These are phyloP conservation scores for Graphium sp. DNA, from an alignment of 2,329 filamentous ascomycete species.

Conservation along the genomic window DNA sequence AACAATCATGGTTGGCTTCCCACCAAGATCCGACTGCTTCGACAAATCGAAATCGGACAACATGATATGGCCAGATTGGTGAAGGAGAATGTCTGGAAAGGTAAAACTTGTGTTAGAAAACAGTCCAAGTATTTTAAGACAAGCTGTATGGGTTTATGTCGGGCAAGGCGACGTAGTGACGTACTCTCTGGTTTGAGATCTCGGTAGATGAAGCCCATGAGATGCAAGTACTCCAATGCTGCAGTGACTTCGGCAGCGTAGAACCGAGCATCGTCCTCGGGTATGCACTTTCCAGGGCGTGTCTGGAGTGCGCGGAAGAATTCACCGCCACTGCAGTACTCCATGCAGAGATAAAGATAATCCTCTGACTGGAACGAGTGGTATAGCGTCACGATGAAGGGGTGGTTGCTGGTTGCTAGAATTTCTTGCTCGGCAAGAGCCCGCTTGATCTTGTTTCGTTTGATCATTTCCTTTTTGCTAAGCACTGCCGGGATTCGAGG, in stretches of 20 bases:
- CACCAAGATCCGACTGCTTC: conserved; percentile 91
- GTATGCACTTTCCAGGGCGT: conserved; percentile 89
- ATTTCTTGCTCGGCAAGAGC: conserved; percentile 97
- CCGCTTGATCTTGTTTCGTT: conserved; percentile 99
- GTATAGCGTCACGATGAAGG: conserved; percentile 96
- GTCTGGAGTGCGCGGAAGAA: conserved; percentile 97
- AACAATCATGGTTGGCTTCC: conserved; percentile 95
- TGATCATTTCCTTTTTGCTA: conserved; percentile 99
- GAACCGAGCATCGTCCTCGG: conserved; percentile 91
- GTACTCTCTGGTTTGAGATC: conserved; percentile 95
- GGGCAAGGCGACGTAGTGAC: conserved; percentile 18
- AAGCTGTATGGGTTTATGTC: not conserved
- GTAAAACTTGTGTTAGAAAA: conserved; percentile 5
- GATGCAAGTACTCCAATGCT: conserved; percentile 85
- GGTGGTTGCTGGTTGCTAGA: conserved; percentile 93
- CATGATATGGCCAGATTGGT: conserved; percentile 99
- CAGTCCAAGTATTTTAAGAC: too few relatives aligned
- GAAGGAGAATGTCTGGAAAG: conserved; percentile 70
- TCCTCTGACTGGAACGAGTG: conserved; percentile 99
- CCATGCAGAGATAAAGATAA: conserved; percentile 98
- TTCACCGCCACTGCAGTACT: conserved; percentile 96
- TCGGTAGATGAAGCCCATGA: conserved; percentile 99
- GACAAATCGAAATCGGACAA: conserved; percentile 96
- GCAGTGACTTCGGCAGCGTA: conserved; percentile 97
- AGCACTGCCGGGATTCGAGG: conserved; percentile 44